Percentiles rank a stretch among this genome's conserved stretches.
These are phyloP conservation scores for Tylopilus orsonianus DNA, from an alignment of 1,284 basidiomycete species.

Conservation along the genomic window DNA sequence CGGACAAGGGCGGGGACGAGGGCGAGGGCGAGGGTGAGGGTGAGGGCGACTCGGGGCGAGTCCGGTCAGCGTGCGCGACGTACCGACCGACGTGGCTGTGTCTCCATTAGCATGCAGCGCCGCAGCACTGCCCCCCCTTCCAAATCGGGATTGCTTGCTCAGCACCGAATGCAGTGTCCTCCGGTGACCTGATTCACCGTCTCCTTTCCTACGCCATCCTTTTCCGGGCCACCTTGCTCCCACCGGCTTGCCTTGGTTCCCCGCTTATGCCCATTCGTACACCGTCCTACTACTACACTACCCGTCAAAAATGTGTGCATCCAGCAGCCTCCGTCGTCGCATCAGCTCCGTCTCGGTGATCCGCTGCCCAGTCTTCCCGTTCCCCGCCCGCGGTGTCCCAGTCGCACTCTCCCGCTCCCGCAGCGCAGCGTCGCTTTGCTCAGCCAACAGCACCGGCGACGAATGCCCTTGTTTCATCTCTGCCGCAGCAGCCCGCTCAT, in stretches of 20 bases:
- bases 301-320: constrained; percentile 53
- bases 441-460: constrained; percentile 12
- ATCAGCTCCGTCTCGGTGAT: constrained; percentile 80
- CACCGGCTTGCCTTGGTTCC: constrained; percentile 6
- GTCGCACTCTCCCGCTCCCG: constrained; percentile 28
- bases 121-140: constrained; percentile 34
- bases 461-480: constrained; percentile 23
- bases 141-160: constrained; percentile 14
- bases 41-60: no score
- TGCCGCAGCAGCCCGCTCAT: constrained; percentile 21
- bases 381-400: constrained; percentile 34
- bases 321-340: constrained; percentile 68
- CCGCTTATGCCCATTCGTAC: constrained; percentile 1
- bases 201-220: constrained; percentile 3
- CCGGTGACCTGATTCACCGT: constrained; percentile 10
- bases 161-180: constrained; percentile 22
- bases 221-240: constrained; percentile 1
- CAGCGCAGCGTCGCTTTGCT: constrained; percentile 5
- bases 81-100: constrained; percentile 33
- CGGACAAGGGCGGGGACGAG: not conserved
- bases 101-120: constrained; percentile 34
- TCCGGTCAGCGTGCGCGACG: constrained; percentile 19
- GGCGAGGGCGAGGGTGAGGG: not conserved
- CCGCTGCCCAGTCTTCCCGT: constrained; percentile 57
- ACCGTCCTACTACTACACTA: constrained; percentile 3